A percentile compares a stretch with the other conserved stretches of the same genome.
These are phyloP conservation scores for Aspergillus tamarii DNA, from an alignment of 2,329 filamentous ascomycete genomes.

Conservation along the genomic window DNA sequence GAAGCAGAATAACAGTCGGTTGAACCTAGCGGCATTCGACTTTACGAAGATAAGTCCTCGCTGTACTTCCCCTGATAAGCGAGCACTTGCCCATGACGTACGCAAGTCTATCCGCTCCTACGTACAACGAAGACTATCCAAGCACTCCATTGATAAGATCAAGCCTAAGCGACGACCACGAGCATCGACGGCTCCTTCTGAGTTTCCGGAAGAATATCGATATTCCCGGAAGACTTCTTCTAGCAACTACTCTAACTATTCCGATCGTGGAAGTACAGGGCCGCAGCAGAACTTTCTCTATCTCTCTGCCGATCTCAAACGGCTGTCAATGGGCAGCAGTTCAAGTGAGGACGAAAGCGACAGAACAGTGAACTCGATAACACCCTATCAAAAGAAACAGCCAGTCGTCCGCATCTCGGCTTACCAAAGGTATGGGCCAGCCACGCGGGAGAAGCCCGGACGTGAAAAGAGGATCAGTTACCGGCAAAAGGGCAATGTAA, in stretches of 20 bases:
- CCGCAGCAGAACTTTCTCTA: conserved; percentile 12
- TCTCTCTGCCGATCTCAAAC: conserved; percentile 9
- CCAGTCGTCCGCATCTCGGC: conserved; percentile 38
- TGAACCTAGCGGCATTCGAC: conserved; percentile 27
- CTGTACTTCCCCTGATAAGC: conserved; percentile 31
- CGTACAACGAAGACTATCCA: conserved; percentile 36
- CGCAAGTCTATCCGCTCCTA: conserved; percentile 41
- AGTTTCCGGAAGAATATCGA: conserved; percentile 11
- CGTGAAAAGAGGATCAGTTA: conserved; percentile 28
- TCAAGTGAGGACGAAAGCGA: conserved; percentile 18
- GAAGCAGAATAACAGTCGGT: conserved; percentile 27
- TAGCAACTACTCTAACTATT: conserved; percentile 16
- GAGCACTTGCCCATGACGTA: conserved; percentile 29
- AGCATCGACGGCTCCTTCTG: conserved; percentile 18
- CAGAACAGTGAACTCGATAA: conserved; percentile 8
- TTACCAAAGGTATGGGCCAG: conserved; percentile 42
- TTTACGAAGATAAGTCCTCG: conserved; percentile 23
- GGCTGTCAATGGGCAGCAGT: conserved; percentile 19
- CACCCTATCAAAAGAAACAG: conserved; percentile 24
- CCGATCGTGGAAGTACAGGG: conserved; percentile 13
- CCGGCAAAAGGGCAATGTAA: conserved; percentile 23
- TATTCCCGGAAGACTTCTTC: conserved; percentile 18
- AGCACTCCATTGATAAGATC: conserved; percentile 26
- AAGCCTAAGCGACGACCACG: conserved; percentile 16
- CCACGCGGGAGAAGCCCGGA: conserved; percentile 38